phyloP scores from a whole-genome alignment of 1,284 basidiomycete genomes.

The Veloporphyrellus conicus region DNA sequence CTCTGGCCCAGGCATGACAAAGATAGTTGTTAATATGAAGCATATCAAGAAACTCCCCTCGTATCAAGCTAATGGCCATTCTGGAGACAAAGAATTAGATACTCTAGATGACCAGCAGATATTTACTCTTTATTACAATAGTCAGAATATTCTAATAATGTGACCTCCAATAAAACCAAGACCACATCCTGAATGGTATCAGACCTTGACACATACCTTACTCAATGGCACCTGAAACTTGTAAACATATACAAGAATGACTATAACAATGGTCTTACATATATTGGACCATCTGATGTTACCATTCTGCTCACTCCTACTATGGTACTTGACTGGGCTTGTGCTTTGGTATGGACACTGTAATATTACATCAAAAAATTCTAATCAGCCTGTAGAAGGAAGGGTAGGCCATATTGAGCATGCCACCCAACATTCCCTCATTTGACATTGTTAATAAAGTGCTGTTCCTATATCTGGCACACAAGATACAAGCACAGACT shows the following conservation, averaged over 20 bases:
- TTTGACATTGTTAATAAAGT: constrained; percentile 3
- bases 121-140: neutral
- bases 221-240: constrained; percentile 1
- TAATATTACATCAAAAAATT: neutral
- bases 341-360: neutral
- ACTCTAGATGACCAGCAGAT: neutral
- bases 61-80: neutral
- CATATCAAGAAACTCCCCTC: constrained; percentile 13
- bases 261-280: neutral
- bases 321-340: constrained; percentile 8
- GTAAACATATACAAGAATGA: constrained; percentile 3
- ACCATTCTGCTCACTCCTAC: neutral
- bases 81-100: neutral
- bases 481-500: neutral
- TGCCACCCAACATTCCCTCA: neutral
- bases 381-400: constrained; percentile 2
- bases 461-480: neutral
- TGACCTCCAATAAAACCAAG: too few relatives aligned
- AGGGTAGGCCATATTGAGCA: neutral
- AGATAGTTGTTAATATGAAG: constrained; percentile 20
- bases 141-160: too few relatives aligned
- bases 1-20: neutral
- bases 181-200: too few relatives aligned
- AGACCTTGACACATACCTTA: too few relatives aligned
- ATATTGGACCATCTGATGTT: neutral